These are phyloP conservation scores for Sugiyamaella paludigena DNA, from an alignment of 1,139 yeast species.

Conservation along the genomic window DNA sequence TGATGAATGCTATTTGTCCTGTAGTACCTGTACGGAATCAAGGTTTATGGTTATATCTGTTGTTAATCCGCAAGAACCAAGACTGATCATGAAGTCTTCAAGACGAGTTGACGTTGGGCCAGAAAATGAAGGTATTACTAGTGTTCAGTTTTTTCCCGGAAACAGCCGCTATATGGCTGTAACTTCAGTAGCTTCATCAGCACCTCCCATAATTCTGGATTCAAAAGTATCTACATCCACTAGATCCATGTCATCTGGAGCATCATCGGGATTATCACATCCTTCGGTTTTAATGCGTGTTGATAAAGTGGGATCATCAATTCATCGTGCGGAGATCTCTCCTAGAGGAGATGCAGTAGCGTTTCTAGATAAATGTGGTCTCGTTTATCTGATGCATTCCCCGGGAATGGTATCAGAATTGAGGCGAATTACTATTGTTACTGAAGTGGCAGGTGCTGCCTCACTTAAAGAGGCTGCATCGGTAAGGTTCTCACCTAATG, in stretches of 20 bases:
- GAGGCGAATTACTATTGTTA: conserved; percentile 63
- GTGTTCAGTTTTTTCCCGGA: conserved; percentile 66
- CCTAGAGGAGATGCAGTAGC: conserved; percentile 88
- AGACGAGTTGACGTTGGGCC: conserved; percentile 59
- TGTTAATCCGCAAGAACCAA: conserved; percentile 62
- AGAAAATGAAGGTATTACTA: conserved; percentile 88
- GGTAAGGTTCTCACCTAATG: conserved; percentile 70
- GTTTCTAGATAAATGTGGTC: conserved; percentile 73
- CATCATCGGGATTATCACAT: conserved; percentile 43
- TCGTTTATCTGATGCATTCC: conserved; percentile 65
- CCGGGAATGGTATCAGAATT: conserved; percentile 48
- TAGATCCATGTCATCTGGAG: conserved; percentile 21
- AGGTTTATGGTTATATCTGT: conserved; percentile 73
- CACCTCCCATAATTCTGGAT: conserved; percentile 58
- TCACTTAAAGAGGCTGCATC: conserved; percentile 69
- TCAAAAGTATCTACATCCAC: conserved; percentile 42
- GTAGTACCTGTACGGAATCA: conserved; percentile 82
- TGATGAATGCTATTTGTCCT: conserved; percentile 66
- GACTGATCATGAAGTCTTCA: conserved; percentile 63
- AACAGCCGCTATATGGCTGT: conserved; percentile 52
- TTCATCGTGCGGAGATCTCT: conserved; percentile 70
- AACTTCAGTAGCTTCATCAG: conserved; percentile 58
- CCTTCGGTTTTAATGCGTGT: conserved; percentile 58
- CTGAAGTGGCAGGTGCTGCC: conserved; percentile 72
- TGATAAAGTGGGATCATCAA: conserved; percentile 78